phyloP scores from a whole-genome alignment of 1,139 yeast genomes.

The Saccharomyces hybrid region DNA sequence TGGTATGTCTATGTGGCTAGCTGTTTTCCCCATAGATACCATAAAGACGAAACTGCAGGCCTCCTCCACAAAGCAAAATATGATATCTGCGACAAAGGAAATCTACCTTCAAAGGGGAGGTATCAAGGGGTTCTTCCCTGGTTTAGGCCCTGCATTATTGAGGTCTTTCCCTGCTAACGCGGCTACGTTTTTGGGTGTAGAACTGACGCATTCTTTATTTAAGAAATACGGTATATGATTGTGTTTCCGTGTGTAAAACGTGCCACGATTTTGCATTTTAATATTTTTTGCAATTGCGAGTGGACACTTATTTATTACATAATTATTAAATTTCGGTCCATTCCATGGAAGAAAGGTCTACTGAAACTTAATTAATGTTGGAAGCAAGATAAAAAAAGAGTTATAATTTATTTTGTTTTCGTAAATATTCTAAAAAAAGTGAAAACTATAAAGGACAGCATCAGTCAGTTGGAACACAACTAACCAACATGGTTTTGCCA shows the following conservation, averaged over 20 bases:
- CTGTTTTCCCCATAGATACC: conserved; percentile 94
- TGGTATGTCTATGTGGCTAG: conserved; percentile 95
- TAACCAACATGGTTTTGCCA: conserved; percentile 53
- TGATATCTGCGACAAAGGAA: conserved; percentile 56
- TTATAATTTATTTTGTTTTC: not conserved
- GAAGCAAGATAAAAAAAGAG: not conserved
- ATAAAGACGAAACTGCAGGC: conserved; percentile 83
- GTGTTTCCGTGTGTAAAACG: not conserved
- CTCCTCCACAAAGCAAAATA: conserved; percentile 51
- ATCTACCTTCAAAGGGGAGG: conserved; percentile 66
- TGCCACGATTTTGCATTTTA: not conserved
- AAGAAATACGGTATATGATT: conserved; percentile 31
- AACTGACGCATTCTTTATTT: conserved; percentile 68
- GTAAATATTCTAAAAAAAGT: not conserved
- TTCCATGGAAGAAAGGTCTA: not conserved
- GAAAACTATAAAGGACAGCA: not conserved
- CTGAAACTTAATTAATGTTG: not conserved
- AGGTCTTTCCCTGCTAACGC: conserved; percentile 98
- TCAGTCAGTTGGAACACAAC: not conserved
- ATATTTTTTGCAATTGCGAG: not conserved
- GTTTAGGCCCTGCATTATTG: conserved; percentile 89
- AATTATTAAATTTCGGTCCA: not conserved
- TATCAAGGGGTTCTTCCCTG: conserved; percentile 90
- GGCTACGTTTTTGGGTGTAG: conserved; percentile 95
- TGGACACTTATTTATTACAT: not conserved